Base-by-base conservation (phyloP, 78 protist species). In the Chrysochromulina tobinii region DNA sequence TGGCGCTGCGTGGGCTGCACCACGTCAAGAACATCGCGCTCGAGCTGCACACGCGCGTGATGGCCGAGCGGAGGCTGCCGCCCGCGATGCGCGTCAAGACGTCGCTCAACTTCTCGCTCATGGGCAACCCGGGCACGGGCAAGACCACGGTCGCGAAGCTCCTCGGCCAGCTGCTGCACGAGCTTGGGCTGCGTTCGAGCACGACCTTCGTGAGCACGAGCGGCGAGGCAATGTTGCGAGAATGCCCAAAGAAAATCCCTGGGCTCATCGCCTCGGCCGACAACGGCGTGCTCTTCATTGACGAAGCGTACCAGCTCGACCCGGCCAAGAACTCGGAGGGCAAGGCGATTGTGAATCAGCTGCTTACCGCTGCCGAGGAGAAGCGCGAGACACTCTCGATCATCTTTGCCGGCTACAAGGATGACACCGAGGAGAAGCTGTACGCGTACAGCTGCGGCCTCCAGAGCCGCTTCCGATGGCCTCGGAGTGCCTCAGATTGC, bases 81-180 rank as follows among this genome's bases (percentile, higher is more conserved):
- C 38, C 38, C 38, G 38, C 38, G 38, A 38, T 38, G 38, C 38
- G 38, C 38, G 38, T 38, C 38, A 38, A 38, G 38, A 38, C 38
- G 38, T 38, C 38, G 38, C 38, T 38, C 38, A 38, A 38, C 38
- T 38, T 38, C 38, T 38, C 38, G 38, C 38, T 38, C 38, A 38
- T 38, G 38, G 38, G 38, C 38, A 38, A 38, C 38, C 38, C 38
- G 38, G 38, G 38, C 38, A 91, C 93, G 17, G 93, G 93, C 50
- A 91, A 91, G 89, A 91, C 93, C 21, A 91, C 93, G n/a, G 89
- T 91, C 18, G 93, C 93, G 54, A 61, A 83, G 59, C 25, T 6
- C 66, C 5, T 84, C 21, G 93, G 81, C 51, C 21, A 55, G 27
- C 20, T 91, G 51, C 50, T 83, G 55, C 53, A 61, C 54, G 53